phyloP scores from a whole-genome alignment of 2,329 filamentous ascomycete genomes.

The Diaporthe sp. region DNA sequence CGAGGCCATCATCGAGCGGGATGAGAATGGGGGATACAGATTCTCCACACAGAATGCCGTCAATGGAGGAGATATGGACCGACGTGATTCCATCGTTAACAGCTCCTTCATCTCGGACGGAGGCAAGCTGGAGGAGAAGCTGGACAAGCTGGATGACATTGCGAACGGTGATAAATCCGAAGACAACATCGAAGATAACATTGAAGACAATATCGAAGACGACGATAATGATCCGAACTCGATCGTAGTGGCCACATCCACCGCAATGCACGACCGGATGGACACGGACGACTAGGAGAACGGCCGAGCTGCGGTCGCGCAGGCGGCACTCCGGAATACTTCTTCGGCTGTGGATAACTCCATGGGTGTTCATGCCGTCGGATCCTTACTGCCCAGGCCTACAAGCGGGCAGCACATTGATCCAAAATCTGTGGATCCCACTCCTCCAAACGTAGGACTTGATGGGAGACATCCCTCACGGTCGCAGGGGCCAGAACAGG shows the following conservation, averaged over 20 bases:
- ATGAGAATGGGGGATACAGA: constrained; percentile 69
- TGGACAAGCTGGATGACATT: constrained; percentile 27
- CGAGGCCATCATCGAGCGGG: constrained; percentile 73
- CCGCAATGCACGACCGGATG: constrained; percentile 50
- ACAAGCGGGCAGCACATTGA: background rate
- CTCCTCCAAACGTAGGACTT: background rate
- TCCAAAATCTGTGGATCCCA: background rate
- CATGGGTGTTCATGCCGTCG: background rate
- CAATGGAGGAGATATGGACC: constrained; percentile 46
- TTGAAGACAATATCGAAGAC: constrained; percentile 47
- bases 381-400: background rate
- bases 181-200: constrained; percentile 35
- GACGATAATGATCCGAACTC: constrained; percentile 48
- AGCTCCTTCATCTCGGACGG: constrained; percentile 39
- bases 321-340: background rate
- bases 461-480: background rate
- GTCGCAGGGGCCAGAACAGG: background rate
- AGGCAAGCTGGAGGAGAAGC: constrained; percentile 28
- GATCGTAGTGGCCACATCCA: constrained; percentile 53
- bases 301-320: constrained; percentile 9
- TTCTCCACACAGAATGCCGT: constrained; percentile 61
- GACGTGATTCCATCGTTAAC: constrained; percentile 43
- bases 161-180: constrained; percentile 43
- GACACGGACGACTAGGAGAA: constrained; percentile 50
- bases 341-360: background rate